phyloP scores from a whole-genome alignment of 2,329 filamentous ascomycete species.

The Trichoderma citrinoviride region DNA sequence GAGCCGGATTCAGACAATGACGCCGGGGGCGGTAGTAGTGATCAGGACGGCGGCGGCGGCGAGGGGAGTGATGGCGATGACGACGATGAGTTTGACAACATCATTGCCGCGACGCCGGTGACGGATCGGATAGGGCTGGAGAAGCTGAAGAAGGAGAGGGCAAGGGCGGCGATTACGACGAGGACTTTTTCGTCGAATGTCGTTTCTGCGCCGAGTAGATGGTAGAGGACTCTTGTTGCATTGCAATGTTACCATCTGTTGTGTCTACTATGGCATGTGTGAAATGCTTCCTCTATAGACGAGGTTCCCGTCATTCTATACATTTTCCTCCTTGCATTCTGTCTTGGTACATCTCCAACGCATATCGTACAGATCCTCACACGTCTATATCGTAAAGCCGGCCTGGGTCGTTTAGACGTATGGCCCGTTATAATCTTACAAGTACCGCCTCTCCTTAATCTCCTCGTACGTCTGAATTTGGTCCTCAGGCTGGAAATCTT shows the following conservation, averaged over 20 bases:
- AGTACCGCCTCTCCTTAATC: conserved; percentile 63
- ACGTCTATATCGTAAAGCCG: conserved; percentile 6
- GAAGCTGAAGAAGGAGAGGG: conserved; percentile 56
- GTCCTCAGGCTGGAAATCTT: conserved; percentile 76
- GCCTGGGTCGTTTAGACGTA: neutral
- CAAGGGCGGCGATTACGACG: conserved; percentile 46
- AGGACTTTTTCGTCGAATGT: conserved; percentile 51
- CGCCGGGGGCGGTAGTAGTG: conserved; percentile 44
- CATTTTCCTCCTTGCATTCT: neutral
- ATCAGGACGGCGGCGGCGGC: conserved; percentile 61
- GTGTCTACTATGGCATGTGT: neutral
- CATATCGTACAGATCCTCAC: conserved; percentile 21
- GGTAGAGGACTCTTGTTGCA: conserved; percentile 32
- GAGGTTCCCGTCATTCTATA: neutral
- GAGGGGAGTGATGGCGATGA: conserved; percentile 57
- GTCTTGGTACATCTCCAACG: conserved; percentile 8
- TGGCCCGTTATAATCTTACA: conserved; percentile 40
- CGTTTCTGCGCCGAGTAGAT: conserved; percentile 49
- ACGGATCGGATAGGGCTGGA: conserved; percentile 76
- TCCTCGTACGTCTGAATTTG: conserved; percentile 86
- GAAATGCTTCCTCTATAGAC: neutral
- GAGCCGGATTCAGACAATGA: conserved; percentile 62
- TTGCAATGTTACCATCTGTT: neutral
- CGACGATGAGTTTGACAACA: conserved; percentile 84
- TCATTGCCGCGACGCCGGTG: conserved; percentile 86